Conservation (phyloP, 129 eudicot species). For the Escallonia herrerae region DNA sequence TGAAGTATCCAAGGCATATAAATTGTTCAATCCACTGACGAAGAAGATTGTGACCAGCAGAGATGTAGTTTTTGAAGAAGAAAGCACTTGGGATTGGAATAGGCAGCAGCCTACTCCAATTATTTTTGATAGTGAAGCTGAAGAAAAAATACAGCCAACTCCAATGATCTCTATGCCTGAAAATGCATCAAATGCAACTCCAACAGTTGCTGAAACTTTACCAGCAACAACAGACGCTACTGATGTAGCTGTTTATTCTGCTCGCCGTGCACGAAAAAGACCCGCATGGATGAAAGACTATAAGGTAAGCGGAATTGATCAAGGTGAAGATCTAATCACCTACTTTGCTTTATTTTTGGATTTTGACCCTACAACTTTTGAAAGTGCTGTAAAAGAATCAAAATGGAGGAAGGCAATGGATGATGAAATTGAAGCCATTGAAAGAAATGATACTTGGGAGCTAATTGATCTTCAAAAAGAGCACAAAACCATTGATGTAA, state of each 20-base stretch:
- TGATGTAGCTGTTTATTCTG: background rate
- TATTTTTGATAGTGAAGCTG: background rate
- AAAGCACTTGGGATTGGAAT: background rate
- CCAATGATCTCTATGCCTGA: too few relatives aligned
- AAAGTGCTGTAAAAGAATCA: background rate
- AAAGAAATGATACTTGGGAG: background rate
- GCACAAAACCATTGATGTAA: background rate
- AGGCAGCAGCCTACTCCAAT: background rate
- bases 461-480: background rate
- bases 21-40: background rate
- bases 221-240: background rate
- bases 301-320: background rate
- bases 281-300: background rate
- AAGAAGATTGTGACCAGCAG: background rate
- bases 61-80: slow-evolving; percentile 3
- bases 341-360: background rate
- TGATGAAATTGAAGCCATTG: background rate
- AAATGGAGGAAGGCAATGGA: background rate
- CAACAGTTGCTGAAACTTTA: background rate
- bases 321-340: background rate
- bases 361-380: background rate
- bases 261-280: background rate
- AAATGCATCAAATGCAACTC: too few relatives aligned
- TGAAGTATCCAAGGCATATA: background rate
- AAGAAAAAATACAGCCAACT: too few relatives aligned